Evolutionary conservation across 2,329 filamentous ascomycete species (phyloP), one percentile per base, ranked within the genome.

Genomic region (Fusarium sp.): DNA sequence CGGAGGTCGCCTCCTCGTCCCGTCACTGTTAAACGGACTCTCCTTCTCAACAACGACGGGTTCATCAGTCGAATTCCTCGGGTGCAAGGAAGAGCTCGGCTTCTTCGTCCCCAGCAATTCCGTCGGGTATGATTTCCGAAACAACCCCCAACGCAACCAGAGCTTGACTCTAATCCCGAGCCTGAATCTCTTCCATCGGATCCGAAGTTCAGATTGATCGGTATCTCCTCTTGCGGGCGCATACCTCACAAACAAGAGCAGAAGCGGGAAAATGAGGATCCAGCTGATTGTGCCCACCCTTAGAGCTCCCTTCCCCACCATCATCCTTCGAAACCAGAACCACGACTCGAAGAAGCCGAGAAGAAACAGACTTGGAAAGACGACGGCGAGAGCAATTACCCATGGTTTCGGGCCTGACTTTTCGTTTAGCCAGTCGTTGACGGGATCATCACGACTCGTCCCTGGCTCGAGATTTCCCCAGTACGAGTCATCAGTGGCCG

Each of bases 261-360:
- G 37, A 64, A 60, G 74, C 58, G 62, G 74, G 62, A 59, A 67
- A 8, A 80, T 22, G 38, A 76, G 27, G 31, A 78, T 78, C 80
- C 81, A 82, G 69, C 64, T 76, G 24, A 80, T 34, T 24, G 80
- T 81, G 24, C 79, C 79, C 18, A 81, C 72, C 18, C 79, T 75
- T 16, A 81, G 70, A 9, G 80, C 69, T 52, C 61, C 60, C 67
- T 77, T 75, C 31, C 81, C 80, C 6, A 72, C 67, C 79, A 82
- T 82, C 60, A 81, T 63, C 22, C 78, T 68, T n/a, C 74, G 72
- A 71, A 80, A 81, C 80, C 81, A 82, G 54, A 79, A 69, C 67
- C 73, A 81, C 24, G 77, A 80, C 62, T 81, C 79, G 24, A 79
- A 9, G 66, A 79, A 80, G 31, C 80, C 79, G 6, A 79, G 66